These are phyloP conservation scores for Pseudogymnoascus sp. DNA, from an alignment of 2,329 filamentous ascomycete genomes.

Conservation along the genomic window DNA sequence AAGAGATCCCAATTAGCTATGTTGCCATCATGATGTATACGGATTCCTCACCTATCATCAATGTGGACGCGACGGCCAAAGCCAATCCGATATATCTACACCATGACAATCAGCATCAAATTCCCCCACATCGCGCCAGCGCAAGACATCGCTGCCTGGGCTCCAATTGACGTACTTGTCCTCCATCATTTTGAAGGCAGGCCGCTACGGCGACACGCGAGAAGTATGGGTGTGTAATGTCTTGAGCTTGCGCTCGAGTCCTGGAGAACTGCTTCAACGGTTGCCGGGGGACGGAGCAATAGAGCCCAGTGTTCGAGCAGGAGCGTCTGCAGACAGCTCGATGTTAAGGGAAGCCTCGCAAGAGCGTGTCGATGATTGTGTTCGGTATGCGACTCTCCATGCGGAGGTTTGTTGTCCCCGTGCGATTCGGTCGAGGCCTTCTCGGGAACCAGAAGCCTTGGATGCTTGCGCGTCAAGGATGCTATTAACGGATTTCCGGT, in stretches of 20 bases:
- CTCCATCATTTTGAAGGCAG: constrained; percentile 30
- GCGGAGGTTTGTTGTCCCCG: constrained; percentile 1
- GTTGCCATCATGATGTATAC: constrained; percentile 12
- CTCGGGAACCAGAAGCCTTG: not conserved
- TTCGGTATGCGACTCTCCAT: constrained; percentile 7
- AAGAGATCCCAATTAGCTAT: constrained; percentile 14
- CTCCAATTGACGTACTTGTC: constrained; percentile 34
- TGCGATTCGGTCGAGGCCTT: constrained; percentile 5
- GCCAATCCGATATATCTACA: constrained; percentile 67
- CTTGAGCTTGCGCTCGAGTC: constrained; percentile 22
- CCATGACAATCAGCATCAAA: constrained; percentile 18
- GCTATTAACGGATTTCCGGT: not conserved
- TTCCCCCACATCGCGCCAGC: not conserved
- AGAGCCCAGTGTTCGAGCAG: constrained; percentile 7
- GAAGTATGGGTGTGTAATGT: not conserved
- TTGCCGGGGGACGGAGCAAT: constrained; percentile 9
- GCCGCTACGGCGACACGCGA: not conserved
- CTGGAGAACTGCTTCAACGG: constrained; percentile 13
- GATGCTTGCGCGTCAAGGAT: not conserved
- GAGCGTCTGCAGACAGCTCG: constrained; percentile 1
- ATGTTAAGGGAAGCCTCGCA: not conserved
- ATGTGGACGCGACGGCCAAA: constrained; percentile 64
- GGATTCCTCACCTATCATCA: constrained; percentile 60
- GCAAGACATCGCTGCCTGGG: not conserved
- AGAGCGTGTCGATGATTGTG: not conserved